Base-by-base conservation (phyloP, 2,329 filamentous ascomycete species). In the Thermothelomyces thermophilus region DNA sequence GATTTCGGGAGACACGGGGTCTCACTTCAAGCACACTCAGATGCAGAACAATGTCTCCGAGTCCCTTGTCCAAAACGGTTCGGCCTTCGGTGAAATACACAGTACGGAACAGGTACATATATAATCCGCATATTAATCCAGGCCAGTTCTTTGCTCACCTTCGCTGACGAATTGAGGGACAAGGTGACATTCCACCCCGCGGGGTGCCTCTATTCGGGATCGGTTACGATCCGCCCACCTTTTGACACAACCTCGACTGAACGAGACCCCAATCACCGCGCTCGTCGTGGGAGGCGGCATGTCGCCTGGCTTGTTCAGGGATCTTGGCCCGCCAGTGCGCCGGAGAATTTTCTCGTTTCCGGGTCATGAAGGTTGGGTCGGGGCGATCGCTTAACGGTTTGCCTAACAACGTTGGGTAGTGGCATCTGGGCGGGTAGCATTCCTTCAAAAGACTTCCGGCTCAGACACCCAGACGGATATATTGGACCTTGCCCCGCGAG, bases 171-270 rank as follows among this genome's bases (percentile, higher is more conserved):
- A 35, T 24, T 13, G 22, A 10, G 17, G 11, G 26, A 34, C 30
- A 10, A 16, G n/a, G 10, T 19, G 34, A 2, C 31, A 1, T 10
- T 26, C 13, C n/a, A 43, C 33, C 43, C 51, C 42, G 20, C 3
- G 51, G 51, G 31, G 51, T 50, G 46, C 11, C 16, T 14, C 26
- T 50, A 53, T 28, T 53, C 51, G 51, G 46, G 47, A 37, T 45
- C 42, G 24, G 19, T 41, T 44, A 20, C 34, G 41, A 26, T n/a
- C 20, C 20, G 10, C 11, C 39, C 13, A 41, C 39, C 22, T 9
- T 28, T 37, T 19, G 16, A 37, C n/a, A 37, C 16, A 20, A 9
- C 7, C 17, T 14, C 22, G 11, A 19, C 20, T 9, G n/a, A 24
- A 20, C 40, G 28, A 36, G n/a, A 19, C 22, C 14, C 44, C 5